Conservation (phyloP, 2,329 filamentous ascomycete species). For the Ascochyta pisi region DNA sequence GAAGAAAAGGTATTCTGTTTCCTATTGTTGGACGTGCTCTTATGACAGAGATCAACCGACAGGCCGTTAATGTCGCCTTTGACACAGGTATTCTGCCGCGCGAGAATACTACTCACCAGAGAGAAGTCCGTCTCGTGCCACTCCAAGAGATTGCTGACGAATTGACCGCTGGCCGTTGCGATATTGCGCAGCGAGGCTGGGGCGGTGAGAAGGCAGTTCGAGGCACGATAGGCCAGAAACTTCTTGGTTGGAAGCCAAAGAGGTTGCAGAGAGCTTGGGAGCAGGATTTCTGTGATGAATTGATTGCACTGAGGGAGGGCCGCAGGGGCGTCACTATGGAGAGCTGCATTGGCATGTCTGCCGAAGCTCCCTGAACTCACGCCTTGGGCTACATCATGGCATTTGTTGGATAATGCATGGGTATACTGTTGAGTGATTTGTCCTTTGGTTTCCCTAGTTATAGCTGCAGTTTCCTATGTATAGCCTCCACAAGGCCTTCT, state of each 20-base stretch:
- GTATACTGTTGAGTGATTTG: neutral
- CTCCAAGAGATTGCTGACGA: slow-evolving; percentile 24
- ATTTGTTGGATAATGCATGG: neutral
- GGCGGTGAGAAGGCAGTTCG: slow-evolving; percentile 24
- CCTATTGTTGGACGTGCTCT: slow-evolving; percentile 19
- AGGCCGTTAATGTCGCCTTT: slow-evolving; percentile 24
- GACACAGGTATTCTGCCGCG: slow-evolving; percentile 20
- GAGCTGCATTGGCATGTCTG: slow-evolving; percentile 18
- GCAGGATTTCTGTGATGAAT: slow-evolving; percentile 23
- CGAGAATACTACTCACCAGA: slow-evolving; percentile 21
- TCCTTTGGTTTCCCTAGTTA: neutral
- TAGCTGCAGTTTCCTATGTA: neutral
- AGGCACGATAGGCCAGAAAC: slow-evolving; percentile 17
- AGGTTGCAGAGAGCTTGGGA: slow-evolving; percentile 21
- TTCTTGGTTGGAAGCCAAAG: slow-evolving; percentile 22
- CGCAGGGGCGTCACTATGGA: slow-evolving; percentile 16
- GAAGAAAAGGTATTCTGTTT: slow-evolving; percentile 23
- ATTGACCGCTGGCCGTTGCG: slow-evolving; percentile 16
- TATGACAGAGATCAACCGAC: slow-evolving; percentile 21
- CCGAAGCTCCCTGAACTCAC: neutral
- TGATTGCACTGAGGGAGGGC: slow-evolving; percentile 22
- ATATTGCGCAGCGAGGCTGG: slow-evolving; percentile 23
- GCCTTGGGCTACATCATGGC: neutral
- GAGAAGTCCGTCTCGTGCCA: slow-evolving; percentile 18
- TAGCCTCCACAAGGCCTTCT: no score